phyloP scores from a whole-genome alignment of 2,329 filamentous ascomycete genomes.

The Leptosphaerulina australis region DNA sequence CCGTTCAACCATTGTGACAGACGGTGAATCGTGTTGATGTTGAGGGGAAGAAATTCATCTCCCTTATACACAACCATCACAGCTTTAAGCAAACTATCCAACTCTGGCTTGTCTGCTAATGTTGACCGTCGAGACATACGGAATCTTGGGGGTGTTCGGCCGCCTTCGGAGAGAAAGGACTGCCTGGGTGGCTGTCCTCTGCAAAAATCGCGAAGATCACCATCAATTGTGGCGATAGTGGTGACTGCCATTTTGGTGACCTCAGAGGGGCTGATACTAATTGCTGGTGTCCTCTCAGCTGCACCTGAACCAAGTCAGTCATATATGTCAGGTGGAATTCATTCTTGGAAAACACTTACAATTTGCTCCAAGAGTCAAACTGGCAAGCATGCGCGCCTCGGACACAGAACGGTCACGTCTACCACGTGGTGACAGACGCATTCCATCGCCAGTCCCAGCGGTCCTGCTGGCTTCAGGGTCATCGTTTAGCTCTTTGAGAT shows the following conservation, averaged over 20 bases:
- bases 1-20: conserved; percentile 22
- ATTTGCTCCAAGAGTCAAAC: neutral
- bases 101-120: conserved; percentile 21
- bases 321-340: neutral
- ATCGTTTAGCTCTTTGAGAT: neutral
- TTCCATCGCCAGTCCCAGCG: neutral
- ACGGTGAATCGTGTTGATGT: conserved; percentile 5
- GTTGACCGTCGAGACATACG: conserved; percentile 20
- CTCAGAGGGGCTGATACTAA: neutral
- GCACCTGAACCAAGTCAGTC: conserved; percentile 2
- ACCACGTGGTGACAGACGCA: neutral
- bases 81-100: conserved; percentile 18
- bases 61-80: conserved; percentile 12
- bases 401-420: neutral
- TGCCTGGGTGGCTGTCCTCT: conserved; percentile 8
- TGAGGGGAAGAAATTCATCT: conserved; percentile 20
- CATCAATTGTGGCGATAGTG: neutral
- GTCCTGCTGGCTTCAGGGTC: neutral
- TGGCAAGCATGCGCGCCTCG: neutral
- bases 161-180: conserved; percentile 1
- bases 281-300: neutral
- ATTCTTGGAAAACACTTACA: neutral
- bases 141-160: conserved; percentile 1
- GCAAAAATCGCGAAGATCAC: conserved; percentile 6
- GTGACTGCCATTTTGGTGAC: neutral